Evolutionary conservation across 305 asterid species (phyloP), one percentile per base, ranked within the genome.

Genomic region (Fraxinus sp.): DNA sequence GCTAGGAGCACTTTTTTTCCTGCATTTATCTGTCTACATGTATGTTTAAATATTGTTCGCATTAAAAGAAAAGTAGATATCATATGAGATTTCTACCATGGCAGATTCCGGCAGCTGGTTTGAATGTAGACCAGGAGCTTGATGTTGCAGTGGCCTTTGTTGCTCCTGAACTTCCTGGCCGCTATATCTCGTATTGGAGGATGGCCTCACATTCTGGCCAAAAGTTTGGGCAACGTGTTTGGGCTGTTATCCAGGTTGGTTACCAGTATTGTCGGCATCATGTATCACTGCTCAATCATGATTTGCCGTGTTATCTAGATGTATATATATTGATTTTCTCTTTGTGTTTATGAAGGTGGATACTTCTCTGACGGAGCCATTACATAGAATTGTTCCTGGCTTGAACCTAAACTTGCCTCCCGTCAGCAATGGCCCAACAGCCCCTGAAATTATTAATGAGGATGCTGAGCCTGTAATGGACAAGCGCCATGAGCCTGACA

Each of bases 211-310:
- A 97, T 7, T 88, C 93, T 35, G 98, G 99, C 64, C 97, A 92
- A 55, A 92, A 90, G 90, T 96, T 96, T 74, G 99, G 99, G 77
- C 99, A 96, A 86, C 98, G 98, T 30, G 92, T 96, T 79, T 96
- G 99, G 99, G 98, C 92, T 78, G 91, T 93, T 35, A 93, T 96
- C 83, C 94, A 93, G 97, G 99, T 96, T 62, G 70, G 83, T 24
- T 24, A 24, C 26, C 26, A 24, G 26, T 24, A 24, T 24, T 24
- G 10, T 68, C 13, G n/a, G 35, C 22, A 22, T 18, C n/a, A 16
- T 77, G 35, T 7, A 1, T n/a, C 6, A 2, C 14, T 24, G 72
- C 35, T 22, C n/a, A 10, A 11, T 64, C 33, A 9, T 9, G 72
- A 8, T 24, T 64, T 9, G 16, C 33, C 7, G 13, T 24, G 24